Evolutionary conservation across 805 yeast species (phyloP), one percentile per base, ranked within the genome.

Genomic region (Ogataea paraovalis): DNA sequence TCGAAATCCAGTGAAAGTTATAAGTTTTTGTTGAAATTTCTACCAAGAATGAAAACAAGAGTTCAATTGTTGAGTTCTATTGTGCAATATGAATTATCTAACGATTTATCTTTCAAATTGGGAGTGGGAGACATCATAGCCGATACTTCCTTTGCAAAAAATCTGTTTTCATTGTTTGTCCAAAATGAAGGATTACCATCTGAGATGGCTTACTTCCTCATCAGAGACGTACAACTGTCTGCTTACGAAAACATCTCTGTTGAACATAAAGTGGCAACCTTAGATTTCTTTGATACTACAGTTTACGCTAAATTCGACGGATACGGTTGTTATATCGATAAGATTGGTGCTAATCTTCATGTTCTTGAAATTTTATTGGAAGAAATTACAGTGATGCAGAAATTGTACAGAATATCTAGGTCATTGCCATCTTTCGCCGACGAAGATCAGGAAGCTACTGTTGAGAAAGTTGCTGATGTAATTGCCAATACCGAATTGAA

Each of bases 91-190:
- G 32, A 45, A 2, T 30, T 62, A 8, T 39, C 42, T 7, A 55
- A 56, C 2, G 47, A 47, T 4, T 18, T 61, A 7, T 21, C 44
- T 2, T 28, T 45, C 4, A 42, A 48, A 18, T 30, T 60, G 19
- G 27, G 49, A 14, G 16, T 60, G 10, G 65, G 61, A 42, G 68
- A 64, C 47, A 44, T 57, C 2, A 42, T 59, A 2, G 16, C 61
- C 10, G 67, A 63, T 50, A 58, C 63, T 2, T 54, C 66, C 4
- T 45, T 54, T 5, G 49, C 60, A 6, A 60, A 56, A 45, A 60
- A 57, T 33, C 30, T 55, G 19, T 48, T 54, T 2, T 58, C 65
- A 2, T 45, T 63, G n/a, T 61, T 60, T 45, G 55, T 47, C 7
- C 12, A 41, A 19, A 25, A 46, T 8, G 28, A 48, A n/a, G 40